Base-by-base conservation (phyloP, 768 basidiomycete genomes). In the Gymnopilus junonius region DNA sequence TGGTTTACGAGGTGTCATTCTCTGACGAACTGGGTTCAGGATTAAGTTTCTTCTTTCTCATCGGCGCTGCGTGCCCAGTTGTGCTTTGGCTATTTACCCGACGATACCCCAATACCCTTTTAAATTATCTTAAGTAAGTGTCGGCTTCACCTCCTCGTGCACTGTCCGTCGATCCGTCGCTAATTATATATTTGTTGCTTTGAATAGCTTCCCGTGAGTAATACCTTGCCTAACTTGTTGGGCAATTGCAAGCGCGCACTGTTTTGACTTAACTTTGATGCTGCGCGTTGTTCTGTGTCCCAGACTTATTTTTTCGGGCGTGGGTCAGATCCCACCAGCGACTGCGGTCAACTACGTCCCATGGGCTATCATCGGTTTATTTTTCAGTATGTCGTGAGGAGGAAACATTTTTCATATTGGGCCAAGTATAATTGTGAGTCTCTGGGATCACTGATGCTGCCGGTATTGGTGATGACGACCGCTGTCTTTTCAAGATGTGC, bases 331-430 rank as follows among this genome's bases (percentile, higher is more conserved):
- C 50, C 94, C 94, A 0, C 93, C 93, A 8, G 93, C 93, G 12
- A 92, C 88, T 0, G 90, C 93, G 3, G 82, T 94, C 68, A 96
- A 97, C 74, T 96, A 90, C 70, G 82, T 94, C 2, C 88, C 90
- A 2, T 94, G 90, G 90, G 85, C 89, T 71, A 77, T 87, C 55
- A 80, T 89, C 29, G 87, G 17, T 94, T 93, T 71, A 75, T 93
- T 27, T 94, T 95, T 77, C 93, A 92, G 67, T 90, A 82, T 69
- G 67, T 88, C n/a, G 80, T 90, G 37, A 81, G 91, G 65, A 77
- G 87, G 74, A 83, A 83, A 64, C 79, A 87, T 70, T 92, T 92
- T 70, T 76, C 83, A 6, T 91, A 86, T 77, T 91, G 89, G 90
- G 84, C 89, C 20, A 91, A 92, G 73, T 91, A 91, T 74, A 91